phyloP scores from a whole-genome alignment of 2,329 filamentous ascomycete species.

The Fusarium goolgardi region DNA sequence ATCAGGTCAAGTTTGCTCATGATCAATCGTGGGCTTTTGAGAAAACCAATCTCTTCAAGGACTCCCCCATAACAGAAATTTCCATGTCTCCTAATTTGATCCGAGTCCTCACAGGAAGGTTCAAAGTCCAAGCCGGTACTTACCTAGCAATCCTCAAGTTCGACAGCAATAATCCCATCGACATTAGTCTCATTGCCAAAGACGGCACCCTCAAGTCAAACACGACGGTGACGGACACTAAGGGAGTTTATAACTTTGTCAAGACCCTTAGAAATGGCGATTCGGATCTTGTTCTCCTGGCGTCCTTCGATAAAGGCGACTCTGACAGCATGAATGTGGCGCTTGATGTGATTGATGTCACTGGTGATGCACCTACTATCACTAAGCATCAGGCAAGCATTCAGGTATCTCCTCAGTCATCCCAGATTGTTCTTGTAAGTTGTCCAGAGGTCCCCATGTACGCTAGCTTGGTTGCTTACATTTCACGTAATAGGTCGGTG shows the following conservation, averaged over 20 bases:
- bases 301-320: neutral
- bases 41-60: neutral
- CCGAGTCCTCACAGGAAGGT: neutral
- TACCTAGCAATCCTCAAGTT: neutral
- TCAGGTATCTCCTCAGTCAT: neutral
- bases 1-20: neutral
- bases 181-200: neutral
- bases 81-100: neutral
- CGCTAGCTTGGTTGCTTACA: too few species aligned
- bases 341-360: neutral
- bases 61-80: accelerated
- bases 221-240: neutral
- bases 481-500: neutral
- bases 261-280: neutral
- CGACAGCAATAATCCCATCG: neutral
- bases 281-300: accelerated
- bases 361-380: neutral
- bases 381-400: neutral
- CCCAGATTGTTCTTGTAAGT: neutral
- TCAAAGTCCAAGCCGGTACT: neutral
- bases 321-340: neutral
- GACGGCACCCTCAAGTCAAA: neutral
- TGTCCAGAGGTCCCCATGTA: too few species aligned
- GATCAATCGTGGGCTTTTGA: neutral
- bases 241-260: neutral